phyloP scores from a whole-genome alignment of 352 stramenopile species.

The Globisporangium cylindrosporum region DNA sequence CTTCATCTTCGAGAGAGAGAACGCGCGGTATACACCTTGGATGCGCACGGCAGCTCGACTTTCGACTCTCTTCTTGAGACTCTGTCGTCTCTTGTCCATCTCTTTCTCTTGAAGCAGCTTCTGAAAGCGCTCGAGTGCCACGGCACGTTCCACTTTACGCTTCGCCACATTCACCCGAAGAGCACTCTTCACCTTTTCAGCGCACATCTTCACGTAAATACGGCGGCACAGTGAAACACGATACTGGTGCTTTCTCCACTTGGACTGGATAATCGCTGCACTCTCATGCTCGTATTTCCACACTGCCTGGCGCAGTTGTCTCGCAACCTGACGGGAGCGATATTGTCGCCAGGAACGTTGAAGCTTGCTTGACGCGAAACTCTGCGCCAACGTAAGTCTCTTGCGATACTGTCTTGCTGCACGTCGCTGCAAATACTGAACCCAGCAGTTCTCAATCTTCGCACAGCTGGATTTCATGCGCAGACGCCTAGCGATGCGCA shows the following conservation, averaged over 20 bases:
- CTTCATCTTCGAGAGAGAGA: background rate
- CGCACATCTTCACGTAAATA: slow-evolving; percentile 10
- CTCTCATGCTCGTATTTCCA: slow-evolving; percentile 15
- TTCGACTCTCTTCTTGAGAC: slow-evolving; percentile 29
- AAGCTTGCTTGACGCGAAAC: background rate
- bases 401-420: slow-evolving; percentile 32
- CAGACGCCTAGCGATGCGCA: slow-evolving; percentile 24
- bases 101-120: slow-evolving; percentile 33
- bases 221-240: slow-evolving; percentile 2
- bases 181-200: slow-evolving; percentile 15
- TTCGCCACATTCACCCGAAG: slow-evolving; percentile 19
- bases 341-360: slow-evolving; percentile 13
- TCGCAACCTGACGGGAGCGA: background rate
- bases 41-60: slow-evolving; percentile 27
- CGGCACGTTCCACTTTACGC: slow-evolving; percentile 19
- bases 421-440: slow-evolving; percentile 30
- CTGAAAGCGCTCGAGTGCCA: slow-evolving; percentile 36
- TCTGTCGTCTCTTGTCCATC: slow-evolving; percentile 17
- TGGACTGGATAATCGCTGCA: slow-evolving; percentile 8
- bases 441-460: slow-evolving; percentile 43
- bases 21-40: slow-evolving; percentile 2
- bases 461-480: slow-evolving; percentile 29
- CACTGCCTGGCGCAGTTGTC: slow-evolving; percentile 1
- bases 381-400: slow-evolving; percentile 19
- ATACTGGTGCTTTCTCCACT: slow-evolving; percentile 11